Percentiles rank a stretch among this genome's conserved stretches.
phyloP scores from a whole-genome alignment of 257 asterid genomes.

The Solanum pennellii region DNA sequence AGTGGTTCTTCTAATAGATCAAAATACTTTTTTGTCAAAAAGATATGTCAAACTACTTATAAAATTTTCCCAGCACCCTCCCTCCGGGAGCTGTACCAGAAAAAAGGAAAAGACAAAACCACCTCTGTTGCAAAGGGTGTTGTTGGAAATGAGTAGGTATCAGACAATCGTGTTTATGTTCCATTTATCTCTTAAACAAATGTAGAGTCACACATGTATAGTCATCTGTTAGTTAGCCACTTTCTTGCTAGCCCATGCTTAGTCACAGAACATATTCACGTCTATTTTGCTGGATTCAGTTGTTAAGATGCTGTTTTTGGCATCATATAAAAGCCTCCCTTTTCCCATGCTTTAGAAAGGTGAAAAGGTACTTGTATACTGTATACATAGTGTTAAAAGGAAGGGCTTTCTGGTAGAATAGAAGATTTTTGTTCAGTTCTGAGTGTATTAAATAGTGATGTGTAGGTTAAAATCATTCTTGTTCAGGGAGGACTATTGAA shows the following conservation, averaged over 20 bases:
- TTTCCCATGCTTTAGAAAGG: background rate
- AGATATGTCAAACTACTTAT: background rate
- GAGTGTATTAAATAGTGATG: slow-evolving; percentile 43
- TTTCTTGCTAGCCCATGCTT: background rate
- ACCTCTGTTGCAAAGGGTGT: background rate
- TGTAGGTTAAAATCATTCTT: slow-evolving; percentile 78
- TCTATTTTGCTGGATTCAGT: background rate
- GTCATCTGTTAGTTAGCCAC: background rate
- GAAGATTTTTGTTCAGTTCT: slow-evolving; percentile 10
- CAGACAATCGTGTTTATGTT: background rate
- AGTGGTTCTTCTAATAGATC: background rate
- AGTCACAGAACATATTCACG: background rate
- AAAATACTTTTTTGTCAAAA: background rate
- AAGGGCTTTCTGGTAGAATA: background rate
- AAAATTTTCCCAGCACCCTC: background rate
- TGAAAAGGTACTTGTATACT: background rate
- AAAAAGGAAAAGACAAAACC: background rate
- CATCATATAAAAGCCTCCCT: background rate
- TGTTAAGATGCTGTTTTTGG: background rate
- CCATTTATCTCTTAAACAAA: background rate
- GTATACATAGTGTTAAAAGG: background rate
- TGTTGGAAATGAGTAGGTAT: background rate
- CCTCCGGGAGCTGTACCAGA: background rate
- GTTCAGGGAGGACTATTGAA: slow-evolving; percentile 88
- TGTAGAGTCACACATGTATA: background rate